Base-by-base conservation (phyloP, 306 rosid genomes). In the Cucurbita ficifolia region DNA sequence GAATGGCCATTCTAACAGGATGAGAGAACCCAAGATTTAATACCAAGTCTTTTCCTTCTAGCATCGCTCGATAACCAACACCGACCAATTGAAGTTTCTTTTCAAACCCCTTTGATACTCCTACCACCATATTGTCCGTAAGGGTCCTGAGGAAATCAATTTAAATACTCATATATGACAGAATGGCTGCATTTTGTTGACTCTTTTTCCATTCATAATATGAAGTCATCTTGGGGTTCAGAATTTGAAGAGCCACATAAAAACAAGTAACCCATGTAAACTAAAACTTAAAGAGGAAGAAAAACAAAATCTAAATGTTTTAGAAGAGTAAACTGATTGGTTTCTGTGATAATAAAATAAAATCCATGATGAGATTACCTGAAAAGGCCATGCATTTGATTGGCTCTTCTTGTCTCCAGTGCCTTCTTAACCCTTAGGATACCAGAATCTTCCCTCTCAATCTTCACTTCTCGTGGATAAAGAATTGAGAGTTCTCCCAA, bases 71-170 rank as follows among this genome's bases (percentile, higher is more conserved):
- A 85, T 93, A 93, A 46, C 98, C 99, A 0, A 94, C 97, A n/a
- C 99, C 99, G 9, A 94, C 17, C 81, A 94, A 74, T 73, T 89
- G 97, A 67, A 94, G 95, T 79, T 83, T 90, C 92, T 94, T 94
- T 69, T 94, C 97, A 1, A 94, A 94, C 67, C 99, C 99, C 83
- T 85, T 88, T n/a, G 99, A 94, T 38, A 94, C 99, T 81, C 99
- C 99, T 70, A 87, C 83, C 71, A 93, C 92, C 88, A 93, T 78
- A 82, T 93, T 93, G 86, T 89, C 91, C 17, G 92, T 91, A 19
- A 91, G 96, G 1, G 97, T 94, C 92, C 97, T 91, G 76, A 77
- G 59, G 39, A 88, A 67, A 70, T 76, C 54, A 69, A 58, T 78
- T 68, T 55, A 76, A 62, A 42, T 51, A 59, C 35, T 61, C 73